Percentiles rank a stretch among this genome's conserved stretches.
Conservation (phyloP, 139 green algal species). For the Astrephomene gubernaculifera region DNA sequence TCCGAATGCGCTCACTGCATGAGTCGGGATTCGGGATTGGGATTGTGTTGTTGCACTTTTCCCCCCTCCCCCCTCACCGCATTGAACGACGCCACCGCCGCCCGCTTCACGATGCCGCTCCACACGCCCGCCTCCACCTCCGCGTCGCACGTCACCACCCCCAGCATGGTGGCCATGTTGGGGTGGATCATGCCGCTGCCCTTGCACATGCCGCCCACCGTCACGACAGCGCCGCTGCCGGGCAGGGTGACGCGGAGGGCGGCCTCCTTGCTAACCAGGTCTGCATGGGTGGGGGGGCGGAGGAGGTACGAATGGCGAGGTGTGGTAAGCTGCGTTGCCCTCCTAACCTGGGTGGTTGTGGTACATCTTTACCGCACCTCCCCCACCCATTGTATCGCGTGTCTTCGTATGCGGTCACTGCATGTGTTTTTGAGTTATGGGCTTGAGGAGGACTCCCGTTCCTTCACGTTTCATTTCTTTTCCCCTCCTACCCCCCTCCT, state of each 20-base stretch:
- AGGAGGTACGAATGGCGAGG: no score
- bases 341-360: no score
- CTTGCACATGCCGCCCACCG: slow-evolving; percentile 95
- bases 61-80: slow-evolving; percentile 52
- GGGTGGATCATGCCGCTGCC: slow-evolving; percentile 99
- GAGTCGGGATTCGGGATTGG: no score
- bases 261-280: slow-evolving; percentile 86
- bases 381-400: no score
- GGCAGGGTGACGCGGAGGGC: slow-evolving; percentile 85
- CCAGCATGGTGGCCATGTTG: slow-evolving; percentile 99
- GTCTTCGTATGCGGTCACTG: no score
- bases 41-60: no score
- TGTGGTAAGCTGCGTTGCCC: neutral
- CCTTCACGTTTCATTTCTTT: neutral
- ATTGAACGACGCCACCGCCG: slow-evolving; percentile 84
- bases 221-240: slow-evolving; percentile 68
- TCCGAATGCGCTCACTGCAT: no score
- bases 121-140: slow-evolving; percentile 81
- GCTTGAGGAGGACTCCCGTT: no score
- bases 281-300: slow-evolving; percentile 1
- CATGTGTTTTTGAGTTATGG: no score
- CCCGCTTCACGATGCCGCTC: slow-evolving; percentile 81
- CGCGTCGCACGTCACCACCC: slow-evolving; percentile 95
- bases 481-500: neutral
- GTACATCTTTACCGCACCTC: no score